Conservation (phyloP, 352 stramenopile genomes). For the Phytophthora capsici region DNA sequence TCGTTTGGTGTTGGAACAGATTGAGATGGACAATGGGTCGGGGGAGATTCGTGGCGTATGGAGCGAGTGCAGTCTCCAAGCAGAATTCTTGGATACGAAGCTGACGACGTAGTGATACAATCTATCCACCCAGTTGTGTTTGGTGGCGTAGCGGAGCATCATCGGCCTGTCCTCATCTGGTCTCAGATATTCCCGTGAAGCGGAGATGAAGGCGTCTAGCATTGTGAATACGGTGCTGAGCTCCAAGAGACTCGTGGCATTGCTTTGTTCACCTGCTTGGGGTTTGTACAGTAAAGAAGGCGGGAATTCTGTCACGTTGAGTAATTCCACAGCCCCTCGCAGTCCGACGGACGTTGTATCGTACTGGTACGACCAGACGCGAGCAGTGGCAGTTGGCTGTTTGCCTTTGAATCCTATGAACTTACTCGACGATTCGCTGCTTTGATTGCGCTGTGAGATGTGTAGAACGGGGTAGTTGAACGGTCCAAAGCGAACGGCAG, state of each 20-base stretch:
- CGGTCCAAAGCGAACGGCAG: conserved; percentile 46
- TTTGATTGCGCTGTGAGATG: conserved; percentile 22
- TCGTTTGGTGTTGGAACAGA: conserved; percentile 12
- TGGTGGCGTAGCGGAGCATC: conserved; percentile 33
- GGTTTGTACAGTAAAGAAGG: conserved; percentile 37
- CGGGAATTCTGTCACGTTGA: conserved; percentile 40
- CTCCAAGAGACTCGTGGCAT: conserved; percentile 12
- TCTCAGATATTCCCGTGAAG: neutral
- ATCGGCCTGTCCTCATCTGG: neutral
- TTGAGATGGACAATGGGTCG: neutral
- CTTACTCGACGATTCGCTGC: neutral
- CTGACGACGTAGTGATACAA: conserved; percentile 43
- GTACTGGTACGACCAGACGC: conserved; percentile 47
- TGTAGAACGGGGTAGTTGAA: conserved; percentile 58
- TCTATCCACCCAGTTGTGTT: conserved; percentile 48
- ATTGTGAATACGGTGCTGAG: conserved; percentile 38
- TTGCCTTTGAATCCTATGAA: conserved; percentile 31
- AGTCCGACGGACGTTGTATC: conserved; percentile 45
- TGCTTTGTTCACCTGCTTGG: conserved; percentile 5
- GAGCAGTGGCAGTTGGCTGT: conserved; percentile 12
- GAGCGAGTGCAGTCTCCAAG: conserved; percentile 36
- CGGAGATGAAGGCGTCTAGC: conserved; percentile 38
- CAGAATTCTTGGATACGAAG: conserved; percentile 15
- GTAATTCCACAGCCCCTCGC: conserved; percentile 30
- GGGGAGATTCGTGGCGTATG: conserved; percentile 18